Evolutionary conservation across 108 stramenopile genomes (phyloP).

Genomic region (Nitzschia palea): DNA sequence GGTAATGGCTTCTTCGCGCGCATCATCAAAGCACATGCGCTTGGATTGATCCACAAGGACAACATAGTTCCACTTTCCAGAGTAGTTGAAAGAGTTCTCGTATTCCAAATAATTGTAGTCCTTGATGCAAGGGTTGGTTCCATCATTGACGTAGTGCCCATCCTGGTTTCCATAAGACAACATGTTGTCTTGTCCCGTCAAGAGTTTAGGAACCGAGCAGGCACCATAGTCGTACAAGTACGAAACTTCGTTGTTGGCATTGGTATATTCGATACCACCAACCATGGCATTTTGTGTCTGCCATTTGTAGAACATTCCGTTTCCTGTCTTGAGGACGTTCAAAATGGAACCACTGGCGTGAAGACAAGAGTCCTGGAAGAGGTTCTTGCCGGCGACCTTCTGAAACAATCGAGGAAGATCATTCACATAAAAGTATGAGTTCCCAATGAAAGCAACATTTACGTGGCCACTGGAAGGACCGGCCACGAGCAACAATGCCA

Average conservation of each 20-base stretch:
- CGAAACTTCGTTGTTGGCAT: slow-evolving; percentile 6
- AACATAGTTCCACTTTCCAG: slow-evolving; percentile 43
- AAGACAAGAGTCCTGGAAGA: slow-evolving; percentile 53
- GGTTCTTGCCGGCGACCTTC: slow-evolving; percentile 9
- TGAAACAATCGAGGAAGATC: slow-evolving; percentile 59
- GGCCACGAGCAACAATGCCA: background rate
- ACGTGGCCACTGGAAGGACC: background rate
- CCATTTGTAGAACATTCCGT: slow-evolving; percentile 60
- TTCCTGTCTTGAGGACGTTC: slow-evolving; percentile 43
- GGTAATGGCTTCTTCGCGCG: slow-evolving; percentile 31
- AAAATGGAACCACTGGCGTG: slow-evolving; percentile 35
- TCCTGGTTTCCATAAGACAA: slow-evolving; percentile 29
- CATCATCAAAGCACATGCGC: slow-evolving; percentile 37
- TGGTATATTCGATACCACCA: slow-evolving; percentile 12
- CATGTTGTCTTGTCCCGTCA: slow-evolving; percentile 38
- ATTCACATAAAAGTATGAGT: slow-evolving; percentile 52
- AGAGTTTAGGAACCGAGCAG: slow-evolving; percentile 55
- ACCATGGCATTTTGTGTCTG: slow-evolving; percentile 36
- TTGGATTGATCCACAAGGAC: slow-evolving; percentile 52
- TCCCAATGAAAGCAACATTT: slow-evolving; percentile 56
- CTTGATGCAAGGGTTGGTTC: slow-evolving; percentile 51
- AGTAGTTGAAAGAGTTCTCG: background rate
- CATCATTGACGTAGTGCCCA: slow-evolving; percentile 44
- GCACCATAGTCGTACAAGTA: slow-evolving; percentile 55
- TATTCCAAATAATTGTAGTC: slow-evolving; percentile 39